A percentile compares a stretch with the other conserved stretches of the same genome.
phyloP scores from a whole-genome alignment of 495 filamentous ascomycete genomes.

The Neurospora tetraspora region DNA sequence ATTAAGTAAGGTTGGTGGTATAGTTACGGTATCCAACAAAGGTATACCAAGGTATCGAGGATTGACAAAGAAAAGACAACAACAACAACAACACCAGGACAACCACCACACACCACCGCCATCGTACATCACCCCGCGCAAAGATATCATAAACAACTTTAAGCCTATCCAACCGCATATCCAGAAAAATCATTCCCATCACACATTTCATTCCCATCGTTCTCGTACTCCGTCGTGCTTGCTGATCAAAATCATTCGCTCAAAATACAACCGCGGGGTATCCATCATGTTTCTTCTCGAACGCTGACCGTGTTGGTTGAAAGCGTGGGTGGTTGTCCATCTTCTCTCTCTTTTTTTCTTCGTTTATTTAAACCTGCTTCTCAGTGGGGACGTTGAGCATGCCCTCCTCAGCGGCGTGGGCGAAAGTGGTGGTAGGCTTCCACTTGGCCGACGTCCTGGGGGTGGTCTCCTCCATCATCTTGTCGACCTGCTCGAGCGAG shows the following conservation, averaged over 20 bases:
- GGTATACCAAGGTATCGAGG: background rate
- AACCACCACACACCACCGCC: background rate
- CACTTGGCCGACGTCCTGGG: constrained; percentile 62
- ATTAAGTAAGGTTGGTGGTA: background rate
- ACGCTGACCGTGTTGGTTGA: background rate
- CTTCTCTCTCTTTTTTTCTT: background rate
- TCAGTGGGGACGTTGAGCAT: constrained; percentile 1
- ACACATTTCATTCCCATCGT: background rate
- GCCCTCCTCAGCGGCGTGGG: constrained; percentile 15
- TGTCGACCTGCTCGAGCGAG: constrained; percentile 79
- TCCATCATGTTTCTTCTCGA: background rate
- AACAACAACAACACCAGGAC: background rate
- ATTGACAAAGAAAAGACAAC: background rate
- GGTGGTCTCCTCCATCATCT: constrained; percentile 77
- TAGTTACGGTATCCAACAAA: background rate
- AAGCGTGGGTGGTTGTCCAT: background rate
- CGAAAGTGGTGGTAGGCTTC: constrained; percentile 62
- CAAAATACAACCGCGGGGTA: background rate
- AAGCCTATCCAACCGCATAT: background rate
- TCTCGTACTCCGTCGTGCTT: background rate
- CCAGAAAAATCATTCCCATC: background rate
- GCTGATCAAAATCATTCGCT: background rate
- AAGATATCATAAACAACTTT: background rate
- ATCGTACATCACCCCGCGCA: background rate
- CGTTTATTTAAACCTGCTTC: background rate